These are phyloP conservation scores for Pichia rugopelliculosa DNA, from an alignment of 805 yeast genomes.

Conservation along the genomic window DNA sequence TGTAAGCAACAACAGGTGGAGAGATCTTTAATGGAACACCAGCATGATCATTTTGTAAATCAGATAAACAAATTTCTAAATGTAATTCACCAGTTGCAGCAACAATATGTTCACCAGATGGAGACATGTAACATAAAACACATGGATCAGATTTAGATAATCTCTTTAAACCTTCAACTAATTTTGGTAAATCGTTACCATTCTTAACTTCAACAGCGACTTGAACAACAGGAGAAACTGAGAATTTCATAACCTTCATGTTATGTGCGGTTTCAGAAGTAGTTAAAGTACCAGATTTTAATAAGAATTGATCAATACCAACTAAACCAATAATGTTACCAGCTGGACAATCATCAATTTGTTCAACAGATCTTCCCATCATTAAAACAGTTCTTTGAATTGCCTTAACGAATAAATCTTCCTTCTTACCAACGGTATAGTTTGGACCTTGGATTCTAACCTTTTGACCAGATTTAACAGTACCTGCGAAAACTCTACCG, in stretches of 20 bases:
- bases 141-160: conserved; percentile 99
- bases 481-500: conserved; percentile 99
- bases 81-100: conserved; percentile 99
- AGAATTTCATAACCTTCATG: conserved; percentile 99
- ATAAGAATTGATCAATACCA: conserved; percentile 99
- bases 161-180: conserved; percentile 99
- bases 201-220: conserved; percentile 99
- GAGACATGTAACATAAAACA: conserved; percentile 80
- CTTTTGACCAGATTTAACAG: conserved; percentile 97
- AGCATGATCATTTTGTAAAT: conserved; percentile 98
- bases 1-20: conserved; percentile 97
- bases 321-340: conserved; percentile 99
- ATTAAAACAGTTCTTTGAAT: conserved; percentile 98
- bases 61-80: conserved; percentile 94
- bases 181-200: conserved; percentile 98
- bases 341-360: conserved; percentile 98
- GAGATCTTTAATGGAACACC: conserved; percentile 98
- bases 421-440: conserved; percentile 98
- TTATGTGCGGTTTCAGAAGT: conserved; percentile 95
- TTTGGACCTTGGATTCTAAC: conserved; percentile 99
- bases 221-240: conserved; percentile 99
- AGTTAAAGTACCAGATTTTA: conserved; percentile 98
- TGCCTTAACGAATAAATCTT: conserved; percentile 93
- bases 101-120: conserved; percentile 98
- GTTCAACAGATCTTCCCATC: conserved; percentile 99